A percentile compares a stretch with the other conserved stretches of the same genome.
phyloP scores from a whole-genome alignment of 2,329 filamentous ascomycete genomes.

The Sarocladiaceae sp. region DNA sequence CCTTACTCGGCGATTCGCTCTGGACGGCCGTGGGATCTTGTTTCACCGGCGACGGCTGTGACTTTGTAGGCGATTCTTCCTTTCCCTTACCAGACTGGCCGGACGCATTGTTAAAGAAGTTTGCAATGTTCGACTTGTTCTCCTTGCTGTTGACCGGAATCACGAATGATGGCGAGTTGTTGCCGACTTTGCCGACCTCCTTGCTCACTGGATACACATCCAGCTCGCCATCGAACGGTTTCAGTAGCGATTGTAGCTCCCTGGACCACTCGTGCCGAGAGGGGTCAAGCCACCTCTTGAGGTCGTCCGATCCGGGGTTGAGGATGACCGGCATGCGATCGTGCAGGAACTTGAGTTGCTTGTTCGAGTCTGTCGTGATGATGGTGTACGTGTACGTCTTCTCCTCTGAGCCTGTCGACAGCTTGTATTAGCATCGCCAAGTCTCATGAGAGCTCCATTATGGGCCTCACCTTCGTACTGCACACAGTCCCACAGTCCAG shows the following conservation, averaged over 20 bases:
- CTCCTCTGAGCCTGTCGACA: slow-evolving; percentile 36
- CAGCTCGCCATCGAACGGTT: slow-evolving; percentile 70
- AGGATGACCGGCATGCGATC: slow-evolving; percentile 94
- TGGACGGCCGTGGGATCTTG: neutral
- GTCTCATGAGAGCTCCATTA: neutral
- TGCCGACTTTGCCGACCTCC: slow-evolving; percentile 91
- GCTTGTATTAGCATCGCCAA: neutral
- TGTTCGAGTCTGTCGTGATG: slow-evolving; percentile 83
- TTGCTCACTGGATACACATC: slow-evolving; percentile 81
- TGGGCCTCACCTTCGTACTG: slow-evolving; percentile 60
- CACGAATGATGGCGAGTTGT: slow-evolving; percentile 78
- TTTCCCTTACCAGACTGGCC: slow-evolving; percentile 25
- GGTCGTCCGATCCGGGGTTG: slow-evolving; percentile 63
- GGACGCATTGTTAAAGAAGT: slow-evolving; percentile 70
- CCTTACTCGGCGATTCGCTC: neutral
- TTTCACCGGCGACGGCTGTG: neutral
- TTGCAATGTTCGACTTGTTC: slow-evolving; percentile 90
- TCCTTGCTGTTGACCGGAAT: slow-evolving; percentile 76
- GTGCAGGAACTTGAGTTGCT: slow-evolving; percentile 79
- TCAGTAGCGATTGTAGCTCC: slow-evolving; percentile 72
- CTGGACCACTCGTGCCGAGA: slow-evolving; percentile 63
- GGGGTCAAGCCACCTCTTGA: slow-evolving; percentile 76
- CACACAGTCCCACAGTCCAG: slow-evolving; percentile 87
- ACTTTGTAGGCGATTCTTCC: neutral
- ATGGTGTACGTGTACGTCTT: slow-evolving; percentile 86